phyloP scores from a whole-genome alignment of 352 stramenopile genomes.

The Discostella stelligera region DNA sequence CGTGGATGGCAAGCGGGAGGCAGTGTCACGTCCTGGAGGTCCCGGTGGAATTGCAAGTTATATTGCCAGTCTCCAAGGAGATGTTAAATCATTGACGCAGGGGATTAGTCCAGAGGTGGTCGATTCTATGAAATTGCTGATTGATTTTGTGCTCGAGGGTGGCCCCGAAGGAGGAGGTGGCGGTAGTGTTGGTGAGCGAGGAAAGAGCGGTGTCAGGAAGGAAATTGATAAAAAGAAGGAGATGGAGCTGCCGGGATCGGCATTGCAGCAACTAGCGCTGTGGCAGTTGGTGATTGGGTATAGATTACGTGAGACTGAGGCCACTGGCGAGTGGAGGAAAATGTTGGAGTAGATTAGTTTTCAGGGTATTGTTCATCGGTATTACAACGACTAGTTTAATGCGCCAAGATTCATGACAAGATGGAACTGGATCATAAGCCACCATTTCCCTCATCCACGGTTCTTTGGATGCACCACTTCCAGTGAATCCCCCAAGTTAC shows the following conservation, averaged over 20 bases:
- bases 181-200: too few relatives aligned
- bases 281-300: conserved; percentile 84
- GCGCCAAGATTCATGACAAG: too few relatives aligned
- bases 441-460: conserved; percentile 9
- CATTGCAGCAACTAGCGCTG: conserved; percentile 77
- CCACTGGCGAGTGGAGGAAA: conserved; percentile 77
- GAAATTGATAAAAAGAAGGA: conserved; percentile 59
- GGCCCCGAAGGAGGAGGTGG: conserved; percentile 31
- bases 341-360: conserved; percentile 63
- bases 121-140: conserved; percentile 81
- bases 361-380: too few relatives aligned
- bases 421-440: too few relatives aligned
- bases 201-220: conserved; percentile 2
- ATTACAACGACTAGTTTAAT: too few relatives aligned
- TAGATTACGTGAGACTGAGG: conserved; percentile 78
- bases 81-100: conserved; percentile 77
- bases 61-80: conserved; percentile 71
- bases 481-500: conserved; percentile 23
- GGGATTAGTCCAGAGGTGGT: conserved; percentile 78
- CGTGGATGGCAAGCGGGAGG: conserved; percentile 12
- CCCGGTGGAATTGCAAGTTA: conserved; percentile 72
- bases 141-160: conserved; percentile 82
- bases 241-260: conserved; percentile 80
- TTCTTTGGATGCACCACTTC: background rate
- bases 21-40: conserved; percentile 20